phyloP scores from a whole-genome alignment of 495 filamentous ascomycete genomes.

The Terfezia claveryi region DNA sequence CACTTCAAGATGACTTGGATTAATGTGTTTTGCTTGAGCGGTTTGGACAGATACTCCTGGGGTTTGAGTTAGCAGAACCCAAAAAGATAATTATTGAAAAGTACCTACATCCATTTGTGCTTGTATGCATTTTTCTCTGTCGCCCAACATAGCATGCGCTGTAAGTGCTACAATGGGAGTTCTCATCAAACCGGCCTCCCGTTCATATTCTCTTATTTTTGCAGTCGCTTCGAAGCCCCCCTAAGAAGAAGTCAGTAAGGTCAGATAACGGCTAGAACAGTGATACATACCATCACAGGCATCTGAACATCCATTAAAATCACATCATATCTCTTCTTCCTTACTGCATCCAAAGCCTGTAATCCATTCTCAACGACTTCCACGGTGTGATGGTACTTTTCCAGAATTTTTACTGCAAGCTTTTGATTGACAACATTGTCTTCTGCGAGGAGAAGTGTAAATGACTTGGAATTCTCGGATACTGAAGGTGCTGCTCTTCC shows the following conservation, averaged over 20 bases:
- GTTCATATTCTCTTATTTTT: constrained; percentile 90
- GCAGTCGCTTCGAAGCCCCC: constrained; percentile 95
- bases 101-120: constrained; percentile 62
- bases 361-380: constrained; percentile 89
- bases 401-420: constrained; percentile 86
- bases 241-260: constrained; percentile 19
- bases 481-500: constrained; percentile 78
- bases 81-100: background rate
- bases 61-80: constrained; percentile 4
- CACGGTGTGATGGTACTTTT: constrained; percentile 93
- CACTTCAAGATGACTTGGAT: constrained; percentile 97
- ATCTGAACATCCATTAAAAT: constrained; percentile 99
- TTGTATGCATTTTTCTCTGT: constrained; percentile 93
- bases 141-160: constrained; percentile 96
- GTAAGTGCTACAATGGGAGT: constrained; percentile 95
- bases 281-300: constrained; percentile 61
- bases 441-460: constrained; percentile 88
- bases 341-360: constrained; percentile 76
- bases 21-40: constrained; percentile 90
- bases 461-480: constrained; percentile 83
- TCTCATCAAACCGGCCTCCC: constrained; percentile 47
- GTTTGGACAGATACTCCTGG: constrained; percentile 87
- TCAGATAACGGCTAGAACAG: background rate
- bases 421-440: constrained; percentile 97
- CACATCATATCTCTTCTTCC: constrained; percentile 78